A percentile compares a stretch with the other conserved stretches of the same genome.
Conservation (phyloP, 305 asterid species). For the Fraxinus floribunda region DNA sequence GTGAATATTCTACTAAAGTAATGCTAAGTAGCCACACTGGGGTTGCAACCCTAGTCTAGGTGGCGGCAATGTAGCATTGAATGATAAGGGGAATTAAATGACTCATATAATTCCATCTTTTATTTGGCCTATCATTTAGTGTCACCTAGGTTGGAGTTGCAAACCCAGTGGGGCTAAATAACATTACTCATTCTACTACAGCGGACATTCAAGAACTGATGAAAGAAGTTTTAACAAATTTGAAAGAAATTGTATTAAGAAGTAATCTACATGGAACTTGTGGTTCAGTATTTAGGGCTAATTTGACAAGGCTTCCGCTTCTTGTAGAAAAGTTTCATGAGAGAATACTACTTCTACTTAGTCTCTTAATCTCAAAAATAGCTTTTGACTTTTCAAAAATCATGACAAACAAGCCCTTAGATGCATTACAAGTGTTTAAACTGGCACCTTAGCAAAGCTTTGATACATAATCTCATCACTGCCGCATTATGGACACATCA, state of each 20-base stretch:
- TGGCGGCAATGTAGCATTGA: too few species aligned
- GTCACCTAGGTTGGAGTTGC: too few species aligned
- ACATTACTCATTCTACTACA: too few species aligned
- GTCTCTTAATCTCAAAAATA: background rate
- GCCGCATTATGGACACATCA: background rate
- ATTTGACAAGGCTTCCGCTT: too few species aligned
- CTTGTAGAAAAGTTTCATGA: too few species aligned
- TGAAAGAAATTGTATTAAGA: background rate
- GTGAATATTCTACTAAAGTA: background rate
- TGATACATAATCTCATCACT: background rate
- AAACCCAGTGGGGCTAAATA: too few species aligned
- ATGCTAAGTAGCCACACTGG: too few species aligned
- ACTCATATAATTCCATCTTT: too few species aligned
- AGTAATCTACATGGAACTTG: background rate
- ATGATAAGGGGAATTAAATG: too few species aligned
- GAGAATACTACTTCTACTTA: too few species aligned
- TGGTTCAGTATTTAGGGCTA: background rate
- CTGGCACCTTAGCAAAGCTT: background rate
- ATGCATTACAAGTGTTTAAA: background rate
- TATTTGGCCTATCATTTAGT: too few species aligned
- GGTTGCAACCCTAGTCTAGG: too few species aligned
- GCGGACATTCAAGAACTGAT: background rate
- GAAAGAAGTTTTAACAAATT: background rate
- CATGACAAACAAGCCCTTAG: background rate
- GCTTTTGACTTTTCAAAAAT: background rate